phyloP scores from a whole-genome alignment of 768 basidiomycete species.

The Pisolithus sp. region DNA sequence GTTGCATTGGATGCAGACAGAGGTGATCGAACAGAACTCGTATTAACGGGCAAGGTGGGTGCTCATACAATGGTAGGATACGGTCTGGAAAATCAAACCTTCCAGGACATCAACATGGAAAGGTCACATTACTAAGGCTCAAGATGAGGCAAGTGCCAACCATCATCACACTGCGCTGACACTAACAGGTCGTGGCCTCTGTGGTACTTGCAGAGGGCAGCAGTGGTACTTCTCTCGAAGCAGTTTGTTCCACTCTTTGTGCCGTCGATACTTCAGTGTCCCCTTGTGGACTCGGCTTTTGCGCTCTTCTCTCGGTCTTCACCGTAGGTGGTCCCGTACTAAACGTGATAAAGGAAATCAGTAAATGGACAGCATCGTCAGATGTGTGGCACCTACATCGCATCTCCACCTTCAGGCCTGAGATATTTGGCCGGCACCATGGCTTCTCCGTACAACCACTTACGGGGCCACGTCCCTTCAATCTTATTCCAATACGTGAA shows the following conservation, averaged over 20 bases:
- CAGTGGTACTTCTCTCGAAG: neutral
- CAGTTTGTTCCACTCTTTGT: too few species aligned
- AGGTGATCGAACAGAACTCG: too few species aligned
- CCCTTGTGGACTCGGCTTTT: neutral
- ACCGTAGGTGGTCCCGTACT: slow-evolving; percentile 1
- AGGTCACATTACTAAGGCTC: too few species aligned
- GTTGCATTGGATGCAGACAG: too few species aligned
- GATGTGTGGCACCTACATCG: neutral
- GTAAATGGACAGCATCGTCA: neutral
- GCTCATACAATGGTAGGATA: too few species aligned
- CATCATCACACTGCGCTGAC: too few species aligned
- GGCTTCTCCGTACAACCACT: slow-evolving; percentile 17
- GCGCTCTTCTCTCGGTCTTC: neutral
- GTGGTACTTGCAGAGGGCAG: too few species aligned
- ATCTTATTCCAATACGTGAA: slow-evolving; percentile 24
- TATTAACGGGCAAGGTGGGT: too few species aligned
- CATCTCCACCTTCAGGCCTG: neutral
- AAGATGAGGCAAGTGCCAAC: too few species aligned
- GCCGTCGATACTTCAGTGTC: neutral
- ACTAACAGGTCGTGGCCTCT: too few species aligned
- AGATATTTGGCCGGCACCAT: slow-evolving; percentile 2
- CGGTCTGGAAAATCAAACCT: too few species aligned
- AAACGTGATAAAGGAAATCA: neutral
- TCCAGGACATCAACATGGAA: too few species aligned
- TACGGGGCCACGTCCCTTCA: slow-evolving; percentile 15